Conservation (phyloP, 83 land plant genomes). For the Isoetes engelmannii region DNA sequence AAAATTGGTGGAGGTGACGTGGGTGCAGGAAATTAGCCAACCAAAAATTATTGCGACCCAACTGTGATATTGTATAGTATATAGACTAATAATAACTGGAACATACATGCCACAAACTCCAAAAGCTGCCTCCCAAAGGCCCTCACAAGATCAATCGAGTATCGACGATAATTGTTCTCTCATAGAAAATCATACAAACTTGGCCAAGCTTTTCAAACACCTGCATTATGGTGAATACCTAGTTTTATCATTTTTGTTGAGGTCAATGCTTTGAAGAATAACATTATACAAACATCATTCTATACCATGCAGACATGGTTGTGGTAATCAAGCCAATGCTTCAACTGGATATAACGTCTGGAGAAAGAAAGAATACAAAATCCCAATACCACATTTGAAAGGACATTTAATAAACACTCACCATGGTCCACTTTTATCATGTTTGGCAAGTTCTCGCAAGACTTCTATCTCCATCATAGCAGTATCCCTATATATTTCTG, state of each 20-base stretch:
- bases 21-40: no score
- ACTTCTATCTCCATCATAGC: constrained; percentile 87
- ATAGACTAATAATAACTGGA: neutral
- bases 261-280: no score
- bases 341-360: constrained; percentile 37
- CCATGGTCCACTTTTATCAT: constrained; percentile 56
- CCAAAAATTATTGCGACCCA: no score
- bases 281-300: no score
- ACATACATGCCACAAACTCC: constrained; percentile 34
- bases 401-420: constrained; percentile 16
- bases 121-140: constrained; percentile 34
- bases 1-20: no score
- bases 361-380: neutral
- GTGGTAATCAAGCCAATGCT: constrained; percentile 35
- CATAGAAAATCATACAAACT: constrained; percentile 35
- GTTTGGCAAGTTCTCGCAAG: constrained; percentile 51
- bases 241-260: neutral
- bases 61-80: no score
- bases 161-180: constrained; percentile 30
- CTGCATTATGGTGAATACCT: constrained; percentile 4
- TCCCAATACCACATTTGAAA: neutral
- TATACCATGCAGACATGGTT: constrained; percentile 37
- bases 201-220: constrained; percentile 38
- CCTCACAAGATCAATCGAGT: constrained; percentile 32
- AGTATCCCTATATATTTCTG: constrained; percentile 80